Evolutionary conservation across 169 alveolate genomes (phyloP), one percentile per base, ranked within the genome.

Genomic region (Cryptosporidium viatorum): DNA sequence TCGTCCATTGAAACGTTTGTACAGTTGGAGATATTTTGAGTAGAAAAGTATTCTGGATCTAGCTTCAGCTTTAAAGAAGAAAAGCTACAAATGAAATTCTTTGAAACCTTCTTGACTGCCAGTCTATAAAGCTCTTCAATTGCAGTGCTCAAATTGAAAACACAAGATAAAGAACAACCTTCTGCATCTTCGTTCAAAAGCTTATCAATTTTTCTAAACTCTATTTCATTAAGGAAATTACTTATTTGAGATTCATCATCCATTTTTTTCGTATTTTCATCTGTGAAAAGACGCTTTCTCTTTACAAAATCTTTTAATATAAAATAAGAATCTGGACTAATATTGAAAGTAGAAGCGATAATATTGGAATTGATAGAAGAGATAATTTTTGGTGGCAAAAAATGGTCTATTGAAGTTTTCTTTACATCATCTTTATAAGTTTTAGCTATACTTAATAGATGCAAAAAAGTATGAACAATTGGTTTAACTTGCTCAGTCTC

Each of bases 191-290:
- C 86, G 3, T 18, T 35, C 10, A 73, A 5, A 3, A 59, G 39
- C 33, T 73, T 31, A 33, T 73, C 86, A 23, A 73, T 58, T 41
- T 35, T 73, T 23, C 68, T 73, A 71, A 73, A 73, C 18, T 73
- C 86, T 9, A 73, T 52, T 29, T 29, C 62, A 6, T 41, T 26
- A 14, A 73, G 33, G 37, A 73, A 73, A 14, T 6, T 6, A 14
- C 39, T 41, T 16, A 31, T 59, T 16, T 21, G 51, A 4, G 69
- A 50, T 14, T 73, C 68, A 26, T 73, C 86, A 12, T 73, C 31
- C 50, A 33, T 59, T 9, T 10, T 14, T 3, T 18, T 7, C 52
- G n/a, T 16, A 16, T 73, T 23, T 5, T 48, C 45, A n/a, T 48
- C 65, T 2, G 12, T n/a, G 31, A 45, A 52, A n/a, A 50, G 48